These are phyloP conservation scores for Phtheirospermum japonicum DNA, from an alignment of 257 asterid species.

Conservation along the genomic window DNA sequence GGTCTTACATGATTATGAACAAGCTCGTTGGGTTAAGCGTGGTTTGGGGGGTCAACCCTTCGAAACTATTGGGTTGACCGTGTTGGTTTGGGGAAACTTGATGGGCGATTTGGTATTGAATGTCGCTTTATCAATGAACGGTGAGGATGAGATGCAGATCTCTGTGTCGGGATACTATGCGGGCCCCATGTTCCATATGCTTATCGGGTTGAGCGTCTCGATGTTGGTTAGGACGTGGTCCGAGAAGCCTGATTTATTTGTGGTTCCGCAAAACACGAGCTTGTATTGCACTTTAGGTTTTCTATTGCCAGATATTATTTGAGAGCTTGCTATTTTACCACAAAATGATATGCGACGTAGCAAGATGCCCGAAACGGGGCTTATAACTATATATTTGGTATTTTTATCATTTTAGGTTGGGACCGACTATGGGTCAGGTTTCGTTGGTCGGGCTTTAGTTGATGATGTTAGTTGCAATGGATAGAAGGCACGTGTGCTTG, in stretches of 20 bases:
- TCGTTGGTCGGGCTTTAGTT: slow-evolving; percentile 32
- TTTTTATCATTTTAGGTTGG: slow-evolving; percentile 59
- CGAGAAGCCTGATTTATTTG: slow-evolving; percentile 45
- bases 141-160: slow-evolving; percentile 87
- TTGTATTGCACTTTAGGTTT: slow-evolving; percentile 78
- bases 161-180: slow-evolving; percentile 98
- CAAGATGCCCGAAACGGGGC: slow-evolving; percentile 84
- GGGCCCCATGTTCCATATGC: slow-evolving; percentile 94
- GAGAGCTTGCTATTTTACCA: slow-evolving; percentile 74
- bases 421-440: slow-evolving; percentile 60
- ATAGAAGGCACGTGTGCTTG: too few species aligned
- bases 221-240: slow-evolving; percentile 87
- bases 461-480: too few species aligned
- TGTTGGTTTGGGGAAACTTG: slow-evolving; percentile 97
- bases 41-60: slow-evolving; percentile 69
- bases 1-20: slow-evolving; percentile 94
- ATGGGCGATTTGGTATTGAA: slow-evolving; percentile 97
- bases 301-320: slow-evolving; percentile 60
- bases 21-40: slow-evolving; percentile 85
- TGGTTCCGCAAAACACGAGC: slow-evolving; percentile 61
- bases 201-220: slow-evolving; percentile 82
- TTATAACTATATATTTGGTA: slow-evolving; percentile 58
- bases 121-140: slow-evolving; percentile 73
- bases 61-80: slow-evolving; percentile 92
- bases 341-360: slow-evolving; percentile 75